These are phyloP conservation scores for Magnusiomyces sp. DNA, from an alignment of 1,139 yeast species.

Conservation along the genomic window DNA sequence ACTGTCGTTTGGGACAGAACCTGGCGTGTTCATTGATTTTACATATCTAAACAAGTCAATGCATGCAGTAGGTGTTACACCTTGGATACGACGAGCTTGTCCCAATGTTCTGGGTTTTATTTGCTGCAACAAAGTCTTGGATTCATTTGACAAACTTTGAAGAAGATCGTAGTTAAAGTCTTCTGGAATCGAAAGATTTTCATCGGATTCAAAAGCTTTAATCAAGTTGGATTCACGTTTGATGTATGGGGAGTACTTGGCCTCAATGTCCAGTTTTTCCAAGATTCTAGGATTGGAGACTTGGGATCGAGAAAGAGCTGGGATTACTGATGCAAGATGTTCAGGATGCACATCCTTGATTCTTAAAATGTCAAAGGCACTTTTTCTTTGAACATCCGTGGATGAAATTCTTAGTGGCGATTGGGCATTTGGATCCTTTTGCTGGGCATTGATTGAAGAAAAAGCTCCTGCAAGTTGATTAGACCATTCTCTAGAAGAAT, in stretches of 20 bases:
- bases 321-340: constrained; percentile 7
- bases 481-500: constrained; percentile 59
- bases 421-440: constrained; percentile 40
- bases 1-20: neutral
- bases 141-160: constrained; percentile 60
- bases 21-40: constrained; percentile 10
- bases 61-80: constrained; percentile 67
- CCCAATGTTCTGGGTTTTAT: constrained; percentile 87
- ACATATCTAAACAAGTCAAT: constrained; percentile 29
- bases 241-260: constrained; percentile 75
- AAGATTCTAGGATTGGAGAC: constrained; percentile 36
- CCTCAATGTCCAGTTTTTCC: constrained; percentile 64
- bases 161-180: constrained; percentile 52
- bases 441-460: constrained; percentile 36
- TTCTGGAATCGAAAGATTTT: constrained; percentile 55
- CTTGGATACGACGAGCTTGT: constrained; percentile 89
- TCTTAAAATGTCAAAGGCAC: constrained; percentile 49
- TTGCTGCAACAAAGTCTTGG: constrained; percentile 56
- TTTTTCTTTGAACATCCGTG: constrained; percentile 40
- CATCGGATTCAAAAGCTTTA: constrained; percentile 77
- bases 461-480: constrained; percentile 26
- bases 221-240: constrained; percentile 63
- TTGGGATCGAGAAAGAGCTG: constrained; percentile 31
- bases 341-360: constrained; percentile 35
- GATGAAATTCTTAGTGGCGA: constrained; percentile 30